phyloP scores from a whole-genome alignment of 179 eudicot species.

The Carnegiea gigantea region DNA sequence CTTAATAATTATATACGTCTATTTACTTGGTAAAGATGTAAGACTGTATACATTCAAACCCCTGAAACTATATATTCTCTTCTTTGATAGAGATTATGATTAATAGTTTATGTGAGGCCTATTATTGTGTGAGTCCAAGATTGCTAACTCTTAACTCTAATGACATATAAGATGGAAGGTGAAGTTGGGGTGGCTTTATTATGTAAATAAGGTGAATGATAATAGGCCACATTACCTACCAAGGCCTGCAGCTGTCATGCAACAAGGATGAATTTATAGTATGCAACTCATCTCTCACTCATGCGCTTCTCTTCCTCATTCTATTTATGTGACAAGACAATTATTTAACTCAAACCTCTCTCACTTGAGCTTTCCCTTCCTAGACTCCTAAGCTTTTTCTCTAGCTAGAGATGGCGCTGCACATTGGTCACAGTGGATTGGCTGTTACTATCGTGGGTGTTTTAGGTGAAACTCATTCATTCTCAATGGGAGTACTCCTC shows the following conservation, averaged over 20 bases:
- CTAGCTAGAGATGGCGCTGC: conserved; percentile 22
- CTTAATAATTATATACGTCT: no score
- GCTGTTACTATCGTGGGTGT: conserved; percentile 28
- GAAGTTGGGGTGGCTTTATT: neutral
- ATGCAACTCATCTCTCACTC: conserved; percentile 17
- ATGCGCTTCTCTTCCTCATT: neutral
- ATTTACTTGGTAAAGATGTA: neutral
- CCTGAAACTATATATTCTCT: neutral
- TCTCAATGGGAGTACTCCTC: neutral
- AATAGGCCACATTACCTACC: conserved; percentile 21
- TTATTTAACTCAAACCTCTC: neutral
- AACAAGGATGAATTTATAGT: conserved; percentile 16
- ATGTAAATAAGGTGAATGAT: neutral
- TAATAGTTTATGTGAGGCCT: neutral
- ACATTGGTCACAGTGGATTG: conserved; percentile 14
- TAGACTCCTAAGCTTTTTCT: neutral
- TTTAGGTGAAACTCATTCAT: conserved; percentile 24
- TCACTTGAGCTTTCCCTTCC: no score
- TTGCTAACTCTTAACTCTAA: neutral
- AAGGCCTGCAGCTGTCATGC: conserved; percentile 23
- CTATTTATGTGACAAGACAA: conserved; percentile 15
- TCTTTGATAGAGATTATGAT: neutral
- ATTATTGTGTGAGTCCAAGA: neutral
- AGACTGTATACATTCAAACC: neutral
- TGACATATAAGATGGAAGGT: neutral